phyloP scores from a whole-genome alignment of 176 grass and related monocot genomes.

The Cymbopogon citratus region DNA sequence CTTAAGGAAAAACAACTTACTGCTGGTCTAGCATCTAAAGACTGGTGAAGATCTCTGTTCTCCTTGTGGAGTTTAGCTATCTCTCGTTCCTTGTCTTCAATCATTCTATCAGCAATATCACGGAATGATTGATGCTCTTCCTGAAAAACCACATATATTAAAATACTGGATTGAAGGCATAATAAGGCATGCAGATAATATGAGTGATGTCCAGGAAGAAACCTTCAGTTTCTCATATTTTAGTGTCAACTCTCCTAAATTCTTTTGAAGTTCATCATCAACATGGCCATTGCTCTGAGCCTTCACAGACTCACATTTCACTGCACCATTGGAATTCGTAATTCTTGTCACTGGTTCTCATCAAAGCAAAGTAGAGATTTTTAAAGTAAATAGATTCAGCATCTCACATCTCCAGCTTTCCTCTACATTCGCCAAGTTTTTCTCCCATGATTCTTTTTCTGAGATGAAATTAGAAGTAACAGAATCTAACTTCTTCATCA shows the following conservation, averaged over 20 bases:
- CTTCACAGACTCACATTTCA: conserved; percentile 72
- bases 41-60: conserved; percentile 69
- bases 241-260: conserved; percentile 63
- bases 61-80: conserved; percentile 67
- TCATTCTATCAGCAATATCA: conserved; percentile 92
- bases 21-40: conserved; percentile 56
- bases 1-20: conserved; percentile 29
- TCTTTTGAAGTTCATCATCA: conserved; percentile 68
- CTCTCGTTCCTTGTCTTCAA: conserved; percentile 89
- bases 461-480: conserved; percentile 54
- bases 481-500: conserved; percentile 68
- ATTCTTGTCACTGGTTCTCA: background rate
- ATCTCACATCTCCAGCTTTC: conserved; percentile 90
- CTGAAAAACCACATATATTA: conserved; percentile 41
- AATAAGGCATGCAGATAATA: conserved; percentile 11
- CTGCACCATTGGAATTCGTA: conserved; percentile 43
- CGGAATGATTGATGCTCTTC: conserved; percentile 88
- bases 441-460: conserved; percentile 89
- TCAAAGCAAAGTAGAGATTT: conserved; percentile 13
- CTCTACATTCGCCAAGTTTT: conserved; percentile 67
- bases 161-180: conserved; percentile 26
- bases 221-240: conserved; percentile 92
- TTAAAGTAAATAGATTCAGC: conserved; percentile 2
- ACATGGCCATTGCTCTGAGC: conserved; percentile 60
- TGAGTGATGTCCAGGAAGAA: conserved; percentile 27